Base-by-base conservation (phyloP, 1,284 basidiomycete genomes). In the Xerocomus nothofagi region DNA sequence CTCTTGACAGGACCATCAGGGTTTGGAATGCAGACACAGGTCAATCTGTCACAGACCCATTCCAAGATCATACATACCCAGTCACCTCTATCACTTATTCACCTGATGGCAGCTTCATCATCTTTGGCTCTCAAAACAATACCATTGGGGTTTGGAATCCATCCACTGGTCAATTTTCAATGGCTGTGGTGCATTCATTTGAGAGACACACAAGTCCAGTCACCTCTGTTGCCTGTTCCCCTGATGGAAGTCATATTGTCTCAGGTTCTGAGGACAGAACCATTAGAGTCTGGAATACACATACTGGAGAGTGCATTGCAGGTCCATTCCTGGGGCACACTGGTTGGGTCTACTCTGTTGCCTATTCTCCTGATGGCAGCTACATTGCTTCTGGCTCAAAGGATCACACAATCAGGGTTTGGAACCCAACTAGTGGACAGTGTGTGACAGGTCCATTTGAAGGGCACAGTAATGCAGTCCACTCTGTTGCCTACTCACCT, bases 401-500 rank as follows among this genome's bases (percentile, higher is more conserved):
- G 2, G 58, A 57, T 4, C 3, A 31, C 0, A 58, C 58, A 32
- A 47, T 61, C 14, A 56, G 44, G 14, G n/a, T 56, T 12, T 58
- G 58, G 57, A 14, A 47, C 36, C 6, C 56, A 42, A n/a, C 3
- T 17, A 61, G 45, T 47, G 38, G 40, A 21, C 6, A 40, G 8
- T 51, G 42, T 58, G 30, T 60, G 11, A 38, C 18, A 40, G 56
- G 44, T 24, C 58, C 56, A 46, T 59, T 58, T 3, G 8, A 54
- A 6, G 53, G 43, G 9, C 57, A 61, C 7, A 44, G 44, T 43
- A n/a, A 29, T 46, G 18, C n/a, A 26, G 7, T 59, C 6, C 14
- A 20, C 0, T 47, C 44, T 39, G 21, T 59, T 47, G 47, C 48
- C 1, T 57, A 57, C n/a, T 64, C 59, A 29, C 42, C 54, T 54